These are phyloP conservation scores for Diaporthe australafricana DNA, from an alignment of 2,329 filamentous ascomycete species.

Conservation along the genomic window DNA sequence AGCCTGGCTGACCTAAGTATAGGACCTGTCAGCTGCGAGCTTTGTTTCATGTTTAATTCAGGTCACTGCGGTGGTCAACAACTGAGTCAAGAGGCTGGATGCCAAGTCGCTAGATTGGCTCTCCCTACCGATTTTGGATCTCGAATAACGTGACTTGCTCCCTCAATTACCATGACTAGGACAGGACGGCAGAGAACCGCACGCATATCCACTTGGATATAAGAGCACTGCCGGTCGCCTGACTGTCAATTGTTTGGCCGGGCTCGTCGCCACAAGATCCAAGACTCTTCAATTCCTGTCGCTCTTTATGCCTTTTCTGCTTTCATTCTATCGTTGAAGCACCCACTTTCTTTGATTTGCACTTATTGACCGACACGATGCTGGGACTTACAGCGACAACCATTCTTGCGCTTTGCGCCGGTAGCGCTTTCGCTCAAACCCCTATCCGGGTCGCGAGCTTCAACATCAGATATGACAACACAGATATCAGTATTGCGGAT, in stretches of 20 bases:
- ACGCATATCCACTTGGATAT: background rate
- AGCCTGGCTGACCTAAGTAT: background rate
- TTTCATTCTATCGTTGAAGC: background rate
- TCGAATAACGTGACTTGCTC: background rate
- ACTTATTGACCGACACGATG: background rate
- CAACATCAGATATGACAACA: background rate
- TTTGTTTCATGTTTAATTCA: background rate
- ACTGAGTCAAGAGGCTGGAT: background rate
- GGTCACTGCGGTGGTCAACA: background rate
- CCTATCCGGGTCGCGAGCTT: conserved; percentile 1
- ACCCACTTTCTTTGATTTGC: background rate
- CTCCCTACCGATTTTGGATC: background rate
- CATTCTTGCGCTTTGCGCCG: background rate
- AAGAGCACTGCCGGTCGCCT: background rate
- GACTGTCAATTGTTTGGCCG: background rate
- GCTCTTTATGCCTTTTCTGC: background rate
- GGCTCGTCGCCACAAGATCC: background rate
- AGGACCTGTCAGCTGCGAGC: background rate
- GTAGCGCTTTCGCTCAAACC: background rate
- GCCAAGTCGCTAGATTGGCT: background rate
- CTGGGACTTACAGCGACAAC: background rate
- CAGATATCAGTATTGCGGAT: background rate
- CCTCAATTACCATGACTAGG: background rate
- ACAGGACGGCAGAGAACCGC: background rate
- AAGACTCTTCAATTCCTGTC: background rate